A percentile compares a stretch with the other conserved stretches of the same genome.
These are phyloP conservation scores for Rhodotorula sp. DNA, from an alignment of 1,284 basidiomycete species.

Conservation along the genomic window DNA sequence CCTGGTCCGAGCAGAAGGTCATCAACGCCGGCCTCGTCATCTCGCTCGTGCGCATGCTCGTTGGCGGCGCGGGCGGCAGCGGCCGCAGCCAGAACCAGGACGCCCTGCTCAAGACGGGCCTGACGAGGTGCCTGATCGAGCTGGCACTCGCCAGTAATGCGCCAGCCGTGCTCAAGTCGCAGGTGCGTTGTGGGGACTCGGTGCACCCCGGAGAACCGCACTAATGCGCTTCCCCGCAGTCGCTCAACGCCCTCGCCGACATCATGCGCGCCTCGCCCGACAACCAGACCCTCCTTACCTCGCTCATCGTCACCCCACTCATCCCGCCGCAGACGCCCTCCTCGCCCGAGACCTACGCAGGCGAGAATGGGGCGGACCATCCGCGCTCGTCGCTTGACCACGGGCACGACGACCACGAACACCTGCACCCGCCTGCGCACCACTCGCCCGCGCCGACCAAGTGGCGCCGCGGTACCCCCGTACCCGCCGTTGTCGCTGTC, in stretches of 20 bases:
- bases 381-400: conserved; percentile 28
- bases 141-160: conserved; percentile 88
- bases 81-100: conserved; percentile 50
- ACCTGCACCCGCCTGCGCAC: background rate
- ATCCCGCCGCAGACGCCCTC: conserved; percentile 46
- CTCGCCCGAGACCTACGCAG: conserved; percentile 17
- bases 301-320: conserved; percentile 53
- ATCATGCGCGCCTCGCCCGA: conserved; percentile 54
- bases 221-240: conserved; percentile 53
- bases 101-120: conserved; percentile 61
- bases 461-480: conserved; percentile 44
- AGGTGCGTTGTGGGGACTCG: conserved; percentile 56
- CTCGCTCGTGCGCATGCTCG: conserved; percentile 65
- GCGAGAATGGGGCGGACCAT: conserved; percentile 28
- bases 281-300: conserved; percentile 58
- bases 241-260: conserved; percentile 75
- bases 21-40: conserved; percentile 75
- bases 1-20: conserved; percentile 90
- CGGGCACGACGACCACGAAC: background rate
- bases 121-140: conserved; percentile 82
- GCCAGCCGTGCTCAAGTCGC: conserved; percentile 80
- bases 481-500: conserved; percentile 54
- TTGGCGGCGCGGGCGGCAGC: conserved; percentile 52
- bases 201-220: background rate
- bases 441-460: conserved; percentile 15